These are phyloP conservation scores for Irpex lacteus DNA, from an alignment of 1,284 basidiomycete genomes.

Conservation along the genomic window DNA sequence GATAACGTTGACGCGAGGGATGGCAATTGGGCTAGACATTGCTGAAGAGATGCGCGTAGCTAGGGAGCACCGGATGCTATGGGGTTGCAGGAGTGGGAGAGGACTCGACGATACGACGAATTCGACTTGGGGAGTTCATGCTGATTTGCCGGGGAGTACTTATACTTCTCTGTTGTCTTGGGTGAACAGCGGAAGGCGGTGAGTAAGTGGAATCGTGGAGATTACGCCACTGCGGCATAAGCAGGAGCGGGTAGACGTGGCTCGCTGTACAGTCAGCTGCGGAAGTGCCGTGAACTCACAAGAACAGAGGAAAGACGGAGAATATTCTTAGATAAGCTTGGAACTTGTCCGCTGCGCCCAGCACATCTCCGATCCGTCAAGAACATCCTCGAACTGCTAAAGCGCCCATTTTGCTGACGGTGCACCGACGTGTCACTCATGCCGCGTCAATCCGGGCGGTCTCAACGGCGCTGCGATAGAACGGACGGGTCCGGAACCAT, in stretches of 20 bases:
- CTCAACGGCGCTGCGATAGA: too few species aligned
- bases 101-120: conserved; percentile 5
- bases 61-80: neutral
- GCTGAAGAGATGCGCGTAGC: neutral
- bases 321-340: neutral
- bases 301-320: neutral
- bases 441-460: neutral
- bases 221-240: neutral
- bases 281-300: neutral
- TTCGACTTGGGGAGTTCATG: conserved; percentile 8
- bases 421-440: neutral
- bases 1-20: conserved; percentile 16
- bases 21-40: conserved; percentile 29
- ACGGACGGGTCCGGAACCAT: too few species aligned
- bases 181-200: neutral
- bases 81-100: neutral
- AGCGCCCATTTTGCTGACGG: too few species aligned
- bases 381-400: neutral
- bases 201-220: neutral
- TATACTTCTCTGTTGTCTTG: neutral
- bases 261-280: neutral
- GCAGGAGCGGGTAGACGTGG: neutral
- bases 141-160: neutral
- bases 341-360: neutral
- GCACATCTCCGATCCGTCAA: neutral